Conservation (phyloP, 164 flowering plant species). For the Chimonanthus salicifolius region DNA sequence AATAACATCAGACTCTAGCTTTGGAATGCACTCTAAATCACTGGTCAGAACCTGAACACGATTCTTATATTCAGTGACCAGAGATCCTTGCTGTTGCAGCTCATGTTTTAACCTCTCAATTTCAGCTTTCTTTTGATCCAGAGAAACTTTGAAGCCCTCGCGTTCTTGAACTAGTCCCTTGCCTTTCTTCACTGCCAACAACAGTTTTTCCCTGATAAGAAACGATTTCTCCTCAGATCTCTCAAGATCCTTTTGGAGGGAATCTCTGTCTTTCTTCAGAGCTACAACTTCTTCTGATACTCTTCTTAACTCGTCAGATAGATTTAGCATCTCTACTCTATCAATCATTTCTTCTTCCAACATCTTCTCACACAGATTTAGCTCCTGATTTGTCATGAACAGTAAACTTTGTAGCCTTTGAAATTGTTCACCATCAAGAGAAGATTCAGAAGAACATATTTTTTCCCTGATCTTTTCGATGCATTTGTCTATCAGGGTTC, state of each 20-base stretch:
- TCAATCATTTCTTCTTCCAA: constrained; percentile 52
- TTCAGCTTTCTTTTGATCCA: constrained; percentile 64
- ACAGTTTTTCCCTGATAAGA: constrained; percentile 76
- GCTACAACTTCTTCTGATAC: constrained; percentile 39
- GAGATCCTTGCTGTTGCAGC: constrained; percentile 47
- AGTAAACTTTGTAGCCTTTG: constrained; percentile 50
- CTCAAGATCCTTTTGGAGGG: constrained; percentile 55
- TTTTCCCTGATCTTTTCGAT: constrained; percentile 49
- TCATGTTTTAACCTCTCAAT: constrained; percentile 66
- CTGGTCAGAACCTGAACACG: constrained; percentile 38
- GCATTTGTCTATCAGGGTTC: constrained; percentile 41
- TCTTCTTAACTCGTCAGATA: constrained; percentile 35
- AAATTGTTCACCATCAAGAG: constrained; percentile 33
- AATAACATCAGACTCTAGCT: constrained; percentile 52
- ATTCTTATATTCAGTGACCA: constrained; percentile 38
- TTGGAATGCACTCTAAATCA: constrained; percentile 44
- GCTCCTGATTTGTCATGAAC: constrained; percentile 51
- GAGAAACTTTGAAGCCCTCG: constrained; percentile 53
- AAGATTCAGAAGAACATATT: constrained; percentile 16
- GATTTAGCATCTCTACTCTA: constrained; percentile 30
- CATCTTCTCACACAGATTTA: constrained; percentile 39
- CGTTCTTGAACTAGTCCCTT: constrained; percentile 91
- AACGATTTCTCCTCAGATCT: constrained; percentile 68
- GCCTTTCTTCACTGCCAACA: constrained; percentile 97
- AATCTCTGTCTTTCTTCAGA: constrained; percentile 48